Conservation (phyloP, 805 yeast genomes). For the Kluyveromyces nonfermentans region DNA sequence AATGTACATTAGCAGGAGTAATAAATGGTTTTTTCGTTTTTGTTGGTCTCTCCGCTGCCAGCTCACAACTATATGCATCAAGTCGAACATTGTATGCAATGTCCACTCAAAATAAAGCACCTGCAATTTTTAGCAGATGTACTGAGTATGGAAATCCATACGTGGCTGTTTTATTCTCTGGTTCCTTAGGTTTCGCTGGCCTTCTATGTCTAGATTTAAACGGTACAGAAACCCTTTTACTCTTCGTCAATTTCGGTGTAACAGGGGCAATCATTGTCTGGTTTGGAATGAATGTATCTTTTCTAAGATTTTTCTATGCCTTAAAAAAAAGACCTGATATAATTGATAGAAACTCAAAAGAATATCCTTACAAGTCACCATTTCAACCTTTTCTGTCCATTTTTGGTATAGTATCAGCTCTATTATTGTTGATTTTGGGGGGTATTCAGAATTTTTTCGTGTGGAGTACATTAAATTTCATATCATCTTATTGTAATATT, state of each 20-base stretch:
- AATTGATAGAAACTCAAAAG: conserved; percentile 45
- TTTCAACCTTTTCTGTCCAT: conserved; percentile 58
- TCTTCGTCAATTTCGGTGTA: conserved; percentile 54
- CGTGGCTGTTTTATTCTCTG: conserved; percentile 52
- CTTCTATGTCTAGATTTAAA: conserved; percentile 46
- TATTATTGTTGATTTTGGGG: conserved; percentile 39
- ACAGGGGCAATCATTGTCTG: conserved; percentile 69
- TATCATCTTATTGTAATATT: conserved; percentile 50
- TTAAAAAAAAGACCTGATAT: conserved; percentile 52
- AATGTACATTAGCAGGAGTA: conserved; percentile 39
- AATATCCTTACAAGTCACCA: conserved; percentile 58
- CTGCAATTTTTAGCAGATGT: conserved; percentile 48
- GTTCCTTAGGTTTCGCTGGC: conserved; percentile 48
- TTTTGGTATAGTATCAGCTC: conserved; percentile 45
- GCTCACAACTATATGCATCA: conserved; percentile 47
- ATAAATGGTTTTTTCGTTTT: conserved; percentile 42
- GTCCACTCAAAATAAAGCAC: conserved; percentile 49
- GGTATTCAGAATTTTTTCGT: conserved; percentile 51
- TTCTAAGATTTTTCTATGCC: conserved; percentile 51
- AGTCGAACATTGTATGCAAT: conserved; percentile 47
- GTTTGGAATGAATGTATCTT: conserved; percentile 60
- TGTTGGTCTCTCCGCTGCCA: conserved; percentile 46
- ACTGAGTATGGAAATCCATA: conserved; percentile 63
- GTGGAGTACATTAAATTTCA: conserved; percentile 51
- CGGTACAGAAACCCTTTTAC: conserved; percentile 53